Conservation (phyloP, 441 rosid genomes). For the Codiaeum variegatum region DNA sequence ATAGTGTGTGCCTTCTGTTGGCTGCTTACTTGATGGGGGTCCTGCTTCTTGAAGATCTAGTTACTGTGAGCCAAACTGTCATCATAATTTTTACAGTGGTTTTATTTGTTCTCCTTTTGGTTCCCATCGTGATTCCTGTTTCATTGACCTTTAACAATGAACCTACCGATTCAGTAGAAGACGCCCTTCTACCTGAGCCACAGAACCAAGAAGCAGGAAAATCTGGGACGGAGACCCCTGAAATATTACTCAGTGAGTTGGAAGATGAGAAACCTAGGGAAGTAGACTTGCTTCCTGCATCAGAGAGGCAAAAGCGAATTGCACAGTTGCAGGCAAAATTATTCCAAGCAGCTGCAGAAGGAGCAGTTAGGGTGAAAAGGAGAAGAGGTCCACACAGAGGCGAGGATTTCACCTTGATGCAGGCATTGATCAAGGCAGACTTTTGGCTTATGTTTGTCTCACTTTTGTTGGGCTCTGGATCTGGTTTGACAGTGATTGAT, state of each 20-base stretch:
- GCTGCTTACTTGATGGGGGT: slow-evolving; percentile 86
- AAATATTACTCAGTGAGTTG: slow-evolving; percentile 78
- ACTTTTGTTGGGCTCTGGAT: slow-evolving; percentile 82
- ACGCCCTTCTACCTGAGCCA: slow-evolving; percentile 51
- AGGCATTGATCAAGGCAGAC: slow-evolving; percentile 88
- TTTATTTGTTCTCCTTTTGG: slow-evolving; percentile 53
- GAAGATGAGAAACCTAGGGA: slow-evolving; percentile 91
- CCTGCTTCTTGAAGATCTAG: slow-evolving; percentile 79
- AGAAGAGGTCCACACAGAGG: slow-evolving; percentile 82
- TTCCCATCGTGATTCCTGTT: slow-evolving; percentile 68
- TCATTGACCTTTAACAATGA: slow-evolving; percentile 47
- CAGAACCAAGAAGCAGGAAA: slow-evolving; percentile 50
- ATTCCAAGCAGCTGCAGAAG: slow-evolving; percentile 83
- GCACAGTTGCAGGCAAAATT: slow-evolving; percentile 76
- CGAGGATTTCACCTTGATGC: slow-evolving; percentile 83
- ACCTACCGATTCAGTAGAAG: slow-evolving; percentile 38
- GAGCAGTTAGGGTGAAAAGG: slow-evolving; percentile 81
- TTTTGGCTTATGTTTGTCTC: slow-evolving; percentile 92
- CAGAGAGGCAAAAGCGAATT: slow-evolving; percentile 76
- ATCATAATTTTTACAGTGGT: slow-evolving; percentile 45
- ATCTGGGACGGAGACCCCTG: slow-evolving; percentile 32
- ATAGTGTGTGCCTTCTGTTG: slow-evolving; percentile 70
- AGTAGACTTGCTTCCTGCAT: slow-evolving; percentile 77
- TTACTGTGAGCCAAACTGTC: slow-evolving; percentile 43
- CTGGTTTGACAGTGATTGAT: slow-evolving; percentile 92